Evolutionary conservation across 2,329 filamentous ascomycete genomes (phyloP), one percentile per base, ranked within the genome.

Genomic region (Aspergillus melleus): DNA sequence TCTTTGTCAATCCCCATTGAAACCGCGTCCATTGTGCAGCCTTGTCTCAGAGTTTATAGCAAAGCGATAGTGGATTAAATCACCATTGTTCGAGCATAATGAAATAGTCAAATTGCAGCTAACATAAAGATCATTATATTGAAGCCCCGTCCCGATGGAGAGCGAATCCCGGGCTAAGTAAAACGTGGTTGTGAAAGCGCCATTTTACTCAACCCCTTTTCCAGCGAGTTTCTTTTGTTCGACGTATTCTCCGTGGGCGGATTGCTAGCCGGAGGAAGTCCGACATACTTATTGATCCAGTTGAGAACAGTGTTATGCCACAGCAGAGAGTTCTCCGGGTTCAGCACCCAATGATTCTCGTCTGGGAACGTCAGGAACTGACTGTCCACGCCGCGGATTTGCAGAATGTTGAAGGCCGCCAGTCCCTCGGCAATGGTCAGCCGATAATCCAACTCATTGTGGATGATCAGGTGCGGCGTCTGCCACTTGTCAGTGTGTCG

Each of bases 371-470:
- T 88, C 65, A 96, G 71, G 64, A 96, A 86, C 65, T 89, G 87
- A 74, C 90, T 95, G 20, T 90, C 88, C 1, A 96, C 83, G 0
- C 87, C 87, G 55, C 84, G 84, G 24, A 86, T 85, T 77, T 96
- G 92, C 30, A 96, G 79, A 8, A 92, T 88, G 64, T 96, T 96
- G 79, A 96, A 96, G 55, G 91, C 90, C 2, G 90, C 85, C 55
- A 96, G 76, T 0, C 92, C 93, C 75, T 97, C 94, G 0, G 89
- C 87, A 56, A 98, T 88, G 0, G 92, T 90, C 26, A 97, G 80
- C 19, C 94, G 86, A 73, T 96, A 98, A 75, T 98, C 94, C 32
- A 95, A 83, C 69, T 95, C 91, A 70, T 88, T 94, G 76, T 98
- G 94, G 57, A 98, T 92, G 61, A 96, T 88, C 62, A 99, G 81